These are phyloP conservation scores for Erodium texanum DNA, from an alignment of 441 rosid genomes.

Conservation along the genomic window DNA sequence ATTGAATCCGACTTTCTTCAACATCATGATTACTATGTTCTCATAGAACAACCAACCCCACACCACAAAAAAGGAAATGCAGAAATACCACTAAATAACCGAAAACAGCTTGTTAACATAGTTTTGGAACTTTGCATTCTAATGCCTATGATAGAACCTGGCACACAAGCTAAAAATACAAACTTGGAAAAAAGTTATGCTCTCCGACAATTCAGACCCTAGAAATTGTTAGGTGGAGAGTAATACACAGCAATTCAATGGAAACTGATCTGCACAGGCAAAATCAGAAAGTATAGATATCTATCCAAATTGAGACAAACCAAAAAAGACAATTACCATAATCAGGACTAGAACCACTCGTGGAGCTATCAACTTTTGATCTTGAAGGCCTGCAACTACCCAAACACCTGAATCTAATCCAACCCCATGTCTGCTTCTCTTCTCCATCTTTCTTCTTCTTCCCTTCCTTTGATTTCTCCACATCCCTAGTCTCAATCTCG, in stretches of 20 bases:
- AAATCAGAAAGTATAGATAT: neutral
- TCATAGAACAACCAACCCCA: neutral
- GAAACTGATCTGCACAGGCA: neutral
- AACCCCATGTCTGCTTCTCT: slow-evolving; percentile 46
- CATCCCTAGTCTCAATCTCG: slow-evolving; percentile 35
- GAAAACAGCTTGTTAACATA: neutral
- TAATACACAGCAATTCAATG: neutral
- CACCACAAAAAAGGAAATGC: neutral
- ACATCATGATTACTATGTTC: neutral
- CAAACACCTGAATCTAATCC: slow-evolving; percentile 52
- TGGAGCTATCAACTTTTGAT: slow-evolving; percentile 84
- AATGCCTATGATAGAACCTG: neutral
- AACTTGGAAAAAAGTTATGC: neutral
- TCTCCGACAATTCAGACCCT: neutral
- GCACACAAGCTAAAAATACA: neutral
- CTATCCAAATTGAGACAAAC: neutral
- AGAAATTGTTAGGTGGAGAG: neutral
- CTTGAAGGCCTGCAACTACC: slow-evolving; percentile 80
- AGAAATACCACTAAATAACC: neutral
- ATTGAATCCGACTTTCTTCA: neutral
- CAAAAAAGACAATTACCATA: slow-evolving; percentile 35
- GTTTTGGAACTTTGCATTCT: neutral
- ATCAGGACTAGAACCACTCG: slow-evolving; percentile 52
- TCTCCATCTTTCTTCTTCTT: slow-evolving; percentile 18
- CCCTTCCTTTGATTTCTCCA: slow-evolving; percentile 29